Evolutionary conservation across 352 stramenopile species (phyloP), one percentile per base, ranked within the genome.

Genomic region (Pythium dissotocum): DNA sequence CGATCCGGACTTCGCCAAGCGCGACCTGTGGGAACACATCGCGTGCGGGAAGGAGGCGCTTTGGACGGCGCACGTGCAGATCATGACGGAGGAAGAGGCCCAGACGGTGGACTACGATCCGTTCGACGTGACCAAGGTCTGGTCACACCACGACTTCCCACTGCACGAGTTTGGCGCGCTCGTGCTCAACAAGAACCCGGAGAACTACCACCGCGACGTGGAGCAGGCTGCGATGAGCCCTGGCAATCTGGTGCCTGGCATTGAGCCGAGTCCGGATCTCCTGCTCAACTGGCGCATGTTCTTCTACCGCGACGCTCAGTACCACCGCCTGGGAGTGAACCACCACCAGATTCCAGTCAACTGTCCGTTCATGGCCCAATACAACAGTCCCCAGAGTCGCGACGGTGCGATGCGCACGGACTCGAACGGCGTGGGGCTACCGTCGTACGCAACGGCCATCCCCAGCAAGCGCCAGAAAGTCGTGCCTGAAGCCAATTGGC

Each of bases 101-200:
- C 67, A 78, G 6, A 73, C 72, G 14, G 70, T 73, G 48, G 71
- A 71, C 30, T 91, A 95, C 18, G 93, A 98, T 73, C 92, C 93
- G 8, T 98, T 98, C 70, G 93, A 98, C 64, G 82, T 98, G 53
- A 98, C 93, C 66, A 98, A 98, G 70, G 67, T 98, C 33, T 98
- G 92, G 93, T 69, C 88, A n/a, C 92, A 98, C 70, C 66, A 67
- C 8, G 71, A 89, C 9, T 98, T 91, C 64, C 92, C 93, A 10
- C 85, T 98, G 9, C 75, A 83, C 46, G 84, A 97, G 71, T 80
- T 98, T 18, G 93, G 93, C 0, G 71, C 79, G 10, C 76, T 98
- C 24, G 90, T 97, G 33, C 79, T 98, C 6, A 97, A 98, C 78
- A 78, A 86, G 54, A 98, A 98, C 71, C 93, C 93, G 24, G 76